Evolutionary conservation across 2,329 filamentous ascomycete genomes (phyloP), one percentile per base, ranked within the genome.

Genomic region (Pseudopithomyces maydicus): DNA sequence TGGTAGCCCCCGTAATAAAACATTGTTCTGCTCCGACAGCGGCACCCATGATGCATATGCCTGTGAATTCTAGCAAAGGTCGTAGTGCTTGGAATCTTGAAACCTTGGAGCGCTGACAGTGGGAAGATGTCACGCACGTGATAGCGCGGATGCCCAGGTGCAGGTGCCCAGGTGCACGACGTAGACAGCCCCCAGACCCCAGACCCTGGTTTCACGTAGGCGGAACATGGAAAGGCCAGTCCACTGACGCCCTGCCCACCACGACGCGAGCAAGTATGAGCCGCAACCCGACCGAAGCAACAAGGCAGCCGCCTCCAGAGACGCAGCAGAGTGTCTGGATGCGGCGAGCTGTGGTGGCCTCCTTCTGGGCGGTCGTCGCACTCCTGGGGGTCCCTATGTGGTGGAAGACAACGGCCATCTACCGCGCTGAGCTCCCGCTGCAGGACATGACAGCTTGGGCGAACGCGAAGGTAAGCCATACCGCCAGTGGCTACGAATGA

Each of bases 381-480:
- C 84, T 89, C 29, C 79, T 99, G 6, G 95, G 95, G 2, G 76
- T 99, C 63, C 95, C 95, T 55, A 89, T 96, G 84, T 99, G 95
- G 95, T 96, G 92, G 88, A 88, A 88, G 75, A 98, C 95, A 0
- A 99, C 95, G 3, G 90, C 90, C 0, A 96, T 98, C 54, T 93
- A 96, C 75, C 86, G 95, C 54, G 93, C 94, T 12, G 84, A 88
- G 43, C 80, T 99, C 65, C 95, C 95, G 5, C 77, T 97, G 64
- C 84, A 90, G 71, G 85, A 88, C 53, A 99, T 99, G 95, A 85
- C 90, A 65, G 85, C 90, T 59, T 98, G 95, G 94, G 90, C 92
- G 10, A 90, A 96, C 70, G 92, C 92, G 63, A 91, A 90, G 84
- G 93, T 96, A 58, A 19, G n/a, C 8, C 29, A 10, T n/a, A 26